phyloP scores from a whole-genome alignment of 306 rosid genomes.

The Trifolium dubium region DNA sequence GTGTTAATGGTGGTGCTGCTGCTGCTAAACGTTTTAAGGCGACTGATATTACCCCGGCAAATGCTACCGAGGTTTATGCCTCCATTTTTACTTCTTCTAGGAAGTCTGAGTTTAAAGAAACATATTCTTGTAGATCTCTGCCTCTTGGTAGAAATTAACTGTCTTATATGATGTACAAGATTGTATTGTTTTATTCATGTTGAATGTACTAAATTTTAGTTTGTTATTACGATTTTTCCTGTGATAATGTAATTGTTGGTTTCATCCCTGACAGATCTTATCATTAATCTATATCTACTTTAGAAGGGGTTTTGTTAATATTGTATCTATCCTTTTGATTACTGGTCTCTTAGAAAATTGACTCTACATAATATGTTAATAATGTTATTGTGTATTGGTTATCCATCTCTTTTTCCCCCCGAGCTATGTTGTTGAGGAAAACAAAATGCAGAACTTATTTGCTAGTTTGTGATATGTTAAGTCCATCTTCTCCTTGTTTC shows the following conservation, averaged over 20 bases:
- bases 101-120: constrained; percentile 81
- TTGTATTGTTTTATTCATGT: constrained; percentile 12
- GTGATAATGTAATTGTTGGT: constrained; percentile 12
- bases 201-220: constrained; percentile 28
- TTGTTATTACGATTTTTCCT: constrained; percentile 22
- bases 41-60: constrained; percentile 60
- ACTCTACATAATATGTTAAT: neutral
- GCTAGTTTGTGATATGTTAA: neutral
- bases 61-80: constrained; percentile 87
- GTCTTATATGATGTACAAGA: constrained; percentile 9
- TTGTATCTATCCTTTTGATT: neutral
- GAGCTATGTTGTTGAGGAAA: neutral
- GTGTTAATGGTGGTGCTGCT: constrained; percentile 42
- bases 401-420: neutral
- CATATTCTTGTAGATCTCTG: constrained; percentile 75
- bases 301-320: constrained; percentile 11
- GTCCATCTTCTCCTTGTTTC: constrained; percentile 14
- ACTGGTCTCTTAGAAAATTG: neutral
- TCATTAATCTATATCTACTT: constrained; percentile 20
- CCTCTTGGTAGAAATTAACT: constrained; percentile 92
- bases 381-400: neutral
- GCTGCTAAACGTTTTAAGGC: constrained; percentile 81
- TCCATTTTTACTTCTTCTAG: constrained; percentile 84
- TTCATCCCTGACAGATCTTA: neutral
- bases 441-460: neutral